Evolutionary conservation across 2,329 filamentous ascomycete species (phyloP).

Genomic region (Didymosphaeria variabile): DNA sequence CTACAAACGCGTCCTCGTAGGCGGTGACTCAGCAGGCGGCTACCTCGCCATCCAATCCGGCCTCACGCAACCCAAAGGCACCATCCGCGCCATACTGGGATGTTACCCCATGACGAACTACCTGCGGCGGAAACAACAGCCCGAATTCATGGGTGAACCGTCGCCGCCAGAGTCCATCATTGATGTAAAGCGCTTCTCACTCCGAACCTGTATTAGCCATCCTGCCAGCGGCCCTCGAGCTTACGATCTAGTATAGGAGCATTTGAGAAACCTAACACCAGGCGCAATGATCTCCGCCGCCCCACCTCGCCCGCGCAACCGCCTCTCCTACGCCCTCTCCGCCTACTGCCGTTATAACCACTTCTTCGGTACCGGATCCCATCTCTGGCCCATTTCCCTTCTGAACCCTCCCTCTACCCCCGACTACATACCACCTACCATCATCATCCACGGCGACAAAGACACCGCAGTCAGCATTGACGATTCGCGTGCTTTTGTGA

Average conservation of each 20-base stretch:
- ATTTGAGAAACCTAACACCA: conserved; percentile 29
- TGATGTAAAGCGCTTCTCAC: conserved; percentile 13
- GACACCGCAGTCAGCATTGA: conserved; percentile 41
- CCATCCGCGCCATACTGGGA: conserved; percentile 34
- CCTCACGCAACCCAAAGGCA: conserved; percentile 28
- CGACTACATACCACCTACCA: conserved; percentile 37
- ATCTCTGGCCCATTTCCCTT: conserved; percentile 37
- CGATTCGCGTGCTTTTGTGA: conserved; percentile 37
- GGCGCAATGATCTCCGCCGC: conserved; percentile 31
- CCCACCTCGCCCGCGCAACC: conserved; percentile 31
- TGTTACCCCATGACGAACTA: conserved; percentile 44
- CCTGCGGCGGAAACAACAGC: conserved; percentile 14
- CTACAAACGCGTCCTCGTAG: conserved; percentile 36
- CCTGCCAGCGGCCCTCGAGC: neutral
- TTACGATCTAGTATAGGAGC: conserved; percentile 15
- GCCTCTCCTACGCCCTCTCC: conserved; percentile 26
- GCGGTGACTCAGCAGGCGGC: conserved; percentile 52
- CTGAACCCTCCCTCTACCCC: conserved; percentile 29
- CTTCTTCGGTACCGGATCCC: conserved; percentile 37
- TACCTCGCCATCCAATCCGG: conserved; percentile 48
- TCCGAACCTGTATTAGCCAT: neutral
- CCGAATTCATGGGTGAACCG: conserved; percentile 13
- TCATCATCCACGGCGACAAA: conserved; percentile 41
- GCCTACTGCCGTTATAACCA: conserved; percentile 33
- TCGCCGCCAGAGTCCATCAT: conserved; percentile 26